A percentile compares a stretch with the other conserved stretches of the same genome.
Conservation (phyloP, 139 green algal species). For the Edaphochlamys debaryana region DNA sequence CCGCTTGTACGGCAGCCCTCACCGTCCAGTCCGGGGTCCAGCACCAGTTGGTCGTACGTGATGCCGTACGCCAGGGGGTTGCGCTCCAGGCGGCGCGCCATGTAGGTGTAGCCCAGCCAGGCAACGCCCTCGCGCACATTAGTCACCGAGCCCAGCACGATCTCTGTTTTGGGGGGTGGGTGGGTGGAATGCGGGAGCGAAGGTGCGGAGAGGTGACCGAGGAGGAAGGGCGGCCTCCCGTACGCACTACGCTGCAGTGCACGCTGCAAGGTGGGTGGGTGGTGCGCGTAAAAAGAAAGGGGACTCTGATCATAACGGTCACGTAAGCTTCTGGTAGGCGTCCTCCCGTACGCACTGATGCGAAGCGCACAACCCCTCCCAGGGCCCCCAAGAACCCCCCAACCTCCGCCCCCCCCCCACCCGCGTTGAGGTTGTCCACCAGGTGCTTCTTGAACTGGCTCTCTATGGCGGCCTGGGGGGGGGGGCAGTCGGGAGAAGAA, state of each 20-base stretch:
- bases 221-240: background rate
- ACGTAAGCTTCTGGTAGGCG: no score
- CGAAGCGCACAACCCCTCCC: background rate
- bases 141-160: conserved; percentile 96
- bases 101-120: conserved; percentile 98
- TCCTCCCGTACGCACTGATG: no score
- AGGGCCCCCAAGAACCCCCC: background rate
- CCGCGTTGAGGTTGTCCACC: conserved; percentile 73
- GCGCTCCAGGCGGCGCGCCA: conserved; percentile 89
- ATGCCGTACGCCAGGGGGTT: conserved; percentile 97
- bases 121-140: conserved; percentile 88
- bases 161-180: conserved; percentile 59
- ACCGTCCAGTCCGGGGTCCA: conserved; percentile 43
- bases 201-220: background rate
- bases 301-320: no score
- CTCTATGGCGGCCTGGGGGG: conserved; percentile 77
- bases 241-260: no score
- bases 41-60: conserved; percentile 84
- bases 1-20: no score
- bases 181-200: background rate
- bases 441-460: conserved; percentile 84
- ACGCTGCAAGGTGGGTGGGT: no score
- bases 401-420: background rate
- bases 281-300: no score
- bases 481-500: no score